Conservation (phyloP, 805 yeast species). For the Candida taoyuanica region DNA sequence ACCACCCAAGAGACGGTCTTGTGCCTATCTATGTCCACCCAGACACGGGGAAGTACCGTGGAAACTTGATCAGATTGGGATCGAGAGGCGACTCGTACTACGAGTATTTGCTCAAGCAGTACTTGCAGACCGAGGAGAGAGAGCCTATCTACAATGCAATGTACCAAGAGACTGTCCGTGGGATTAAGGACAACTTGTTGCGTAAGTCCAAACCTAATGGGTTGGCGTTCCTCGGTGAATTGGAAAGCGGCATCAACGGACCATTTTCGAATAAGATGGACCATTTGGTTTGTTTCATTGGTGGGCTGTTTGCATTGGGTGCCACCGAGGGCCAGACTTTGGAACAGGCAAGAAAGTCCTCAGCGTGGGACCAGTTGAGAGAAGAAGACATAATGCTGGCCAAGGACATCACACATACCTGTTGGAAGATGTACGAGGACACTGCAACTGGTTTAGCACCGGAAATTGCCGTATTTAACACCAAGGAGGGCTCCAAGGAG, state of each 20-base stretch:
- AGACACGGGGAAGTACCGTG: constrained; percentile 64
- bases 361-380: constrained; percentile 53
- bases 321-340: constrained; percentile 73
- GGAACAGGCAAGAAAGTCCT: constrained; percentile 47
- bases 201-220: constrained; percentile 56
- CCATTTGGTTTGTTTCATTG: constrained; percentile 87
- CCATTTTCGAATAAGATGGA: constrained; percentile 74
- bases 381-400: constrained; percentile 67
- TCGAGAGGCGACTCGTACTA: constrained; percentile 93
- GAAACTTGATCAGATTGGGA: constrained; percentile 69
- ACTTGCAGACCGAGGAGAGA: constrained; percentile 64
- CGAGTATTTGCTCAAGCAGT: constrained; percentile 83
- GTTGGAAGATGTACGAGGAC: constrained; percentile 78
- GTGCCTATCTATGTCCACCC: constrained; percentile 81
- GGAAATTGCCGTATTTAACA: constrained; percentile 82
- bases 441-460: constrained; percentile 78
- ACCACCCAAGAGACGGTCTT: constrained; percentile 65
- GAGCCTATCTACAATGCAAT: constrained; percentile 61
- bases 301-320: constrained; percentile 84
- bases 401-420: constrained; percentile 69
- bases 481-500: constrained; percentile 35
- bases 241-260: constrained; percentile 61
- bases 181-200: constrained; percentile 66
- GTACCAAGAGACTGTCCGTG: constrained; percentile 73
- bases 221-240: constrained; percentile 72